Base-by-base conservation (phyloP, 768 basidiomycete species). In the Pleurotus tuoliensis region DNA sequence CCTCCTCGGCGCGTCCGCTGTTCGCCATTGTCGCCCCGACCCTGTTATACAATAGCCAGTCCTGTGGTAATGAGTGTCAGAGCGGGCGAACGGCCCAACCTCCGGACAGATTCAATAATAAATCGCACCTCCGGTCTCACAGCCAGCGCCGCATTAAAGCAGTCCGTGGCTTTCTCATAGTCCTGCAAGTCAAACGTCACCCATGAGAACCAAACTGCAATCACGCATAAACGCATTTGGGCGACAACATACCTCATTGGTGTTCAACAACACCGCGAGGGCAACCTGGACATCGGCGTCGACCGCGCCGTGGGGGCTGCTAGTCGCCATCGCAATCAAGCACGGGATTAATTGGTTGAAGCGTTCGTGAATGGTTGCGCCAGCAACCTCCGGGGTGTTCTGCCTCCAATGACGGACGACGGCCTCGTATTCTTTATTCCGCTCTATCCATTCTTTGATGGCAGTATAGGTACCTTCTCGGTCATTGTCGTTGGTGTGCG, bases 251-350 rank as follows among this genome's bases (percentile, higher is more conserved):
- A 92, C 93, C 78, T 97, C 96, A 57, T 87, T 92, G 7, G 90
- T 84, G 69, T 97, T 98, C 68, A 99, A 80, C 64, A 98, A 67
- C 39, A 98, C 89, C 3, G 94, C 96, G 49, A 99, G 77, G 4
- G 94, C 97, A 48, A 98, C 85, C 73, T 99, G 97, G 25, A 95
- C 86, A 69, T 99, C 96, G 7, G 96, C 87, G 68, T 99, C 97
- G 20, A 98, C 80, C 52, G 78, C 77, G 3, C 78, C 82, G 40
- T 73, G 76, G 16, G 73, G 73, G 59, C 81, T 76, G 60, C 76
- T 76, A 62, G 85, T 77, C 40, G 87, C 95, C 81, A 98, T 88
- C 13, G 75, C 77, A 61, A 98, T 91, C 64, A 98, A 72, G 63
- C 86, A 84, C n/a, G 85, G 75, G 25, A 92, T 84, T 62, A 98